Percentiles rank a stretch among this genome's conserved stretches.
phyloP scores from a whole-genome alignment of 768 basidiomycete species.

The Sarcodon sp. region DNA sequence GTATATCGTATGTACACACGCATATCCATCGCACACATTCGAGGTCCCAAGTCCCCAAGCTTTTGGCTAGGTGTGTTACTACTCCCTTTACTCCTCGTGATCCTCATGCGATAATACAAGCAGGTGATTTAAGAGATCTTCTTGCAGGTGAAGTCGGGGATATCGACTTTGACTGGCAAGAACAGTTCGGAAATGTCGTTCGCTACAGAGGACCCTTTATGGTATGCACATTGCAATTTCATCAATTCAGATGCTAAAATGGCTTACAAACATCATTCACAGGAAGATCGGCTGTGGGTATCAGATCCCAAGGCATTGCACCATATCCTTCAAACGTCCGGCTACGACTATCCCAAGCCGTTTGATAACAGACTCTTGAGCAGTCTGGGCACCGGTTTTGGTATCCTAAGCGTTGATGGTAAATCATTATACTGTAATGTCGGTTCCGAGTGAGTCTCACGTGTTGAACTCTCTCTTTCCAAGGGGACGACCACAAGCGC shows the following conservation, averaged over 20 bases:
- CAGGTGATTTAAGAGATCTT: background rate
- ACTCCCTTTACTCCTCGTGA: no score
- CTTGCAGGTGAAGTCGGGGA: background rate
- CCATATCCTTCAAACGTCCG: conserved; percentile 43
- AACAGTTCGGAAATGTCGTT: background rate
- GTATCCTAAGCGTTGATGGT: no score
- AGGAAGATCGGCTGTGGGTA: conserved; percentile 41
- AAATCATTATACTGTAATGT: background rate
- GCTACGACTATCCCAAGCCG: conserved; percentile 42
- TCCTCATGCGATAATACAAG: no score
- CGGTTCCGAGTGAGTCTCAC: background rate
- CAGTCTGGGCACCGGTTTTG: no score
- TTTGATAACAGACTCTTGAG: conserved; percentile 31
- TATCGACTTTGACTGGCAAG: background rate
- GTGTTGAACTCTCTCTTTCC: background rate
- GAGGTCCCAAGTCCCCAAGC: no score
- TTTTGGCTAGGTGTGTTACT: no score
- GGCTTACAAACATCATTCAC: background rate
- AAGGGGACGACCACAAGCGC: conserved; percentile 15
- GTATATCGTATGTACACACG: no score
- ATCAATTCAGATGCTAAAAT: no score
- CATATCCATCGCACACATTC: no score
- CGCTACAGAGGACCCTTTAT: background rate
- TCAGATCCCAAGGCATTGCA: conserved; percentile 49
- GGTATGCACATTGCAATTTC: background rate